Base-by-base conservation (phyloP, 75 land plant genomes). In the Cupressus sempervirens region DNA sequence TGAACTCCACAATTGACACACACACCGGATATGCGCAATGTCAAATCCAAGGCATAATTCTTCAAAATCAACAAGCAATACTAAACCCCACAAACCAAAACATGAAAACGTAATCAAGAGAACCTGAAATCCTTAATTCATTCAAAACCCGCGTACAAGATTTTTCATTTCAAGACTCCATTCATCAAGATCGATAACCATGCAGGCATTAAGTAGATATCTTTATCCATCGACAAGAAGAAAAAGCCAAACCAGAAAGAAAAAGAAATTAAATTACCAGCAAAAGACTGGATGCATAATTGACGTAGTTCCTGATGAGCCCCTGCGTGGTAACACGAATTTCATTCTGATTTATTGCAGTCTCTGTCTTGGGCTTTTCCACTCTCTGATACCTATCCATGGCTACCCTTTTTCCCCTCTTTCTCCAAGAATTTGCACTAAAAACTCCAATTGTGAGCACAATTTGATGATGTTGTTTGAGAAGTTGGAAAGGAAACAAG, bases 351-450 rank as follows among this genome's bases (percentile, higher is more conserved):
- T 82, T 86, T 80, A 90, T 89, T 36, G 91, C 86, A 76, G 91
- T 89, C 46, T 90, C 91, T n/a, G 87, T 46, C 83, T 91, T 84
- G 43, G 91, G 91, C 91, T 87, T 90, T 91, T 90, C 91, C 83
- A 90, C 91, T 53, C 91, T 80, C 85, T 90, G 91, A 48, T 90
- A 90, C 26, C 91, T 76, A 68, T 90, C 91, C 91, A 89, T 89
- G 18, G 4, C 77, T 82, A 5, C 65, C 65, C 4, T 15, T 29
- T n/a, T 4, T 7, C 23, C 41, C 26, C 29, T 81, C 29, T 62
- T 62, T 29, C 8, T 5, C 8, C 67, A 23, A 62, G n/a, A 26
- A 62, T 23, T 18, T 62, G 67, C 74, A 32, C 74, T 62, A 32
- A 10, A 72, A 72, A 10, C 74, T 32, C 12, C 3, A 72, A 72